A percentile compares a stretch with the other conserved stretches of the same genome.
phyloP scores from a whole-genome alignment of 305 asterid genomes.

The Plantago coronopus region DNA sequence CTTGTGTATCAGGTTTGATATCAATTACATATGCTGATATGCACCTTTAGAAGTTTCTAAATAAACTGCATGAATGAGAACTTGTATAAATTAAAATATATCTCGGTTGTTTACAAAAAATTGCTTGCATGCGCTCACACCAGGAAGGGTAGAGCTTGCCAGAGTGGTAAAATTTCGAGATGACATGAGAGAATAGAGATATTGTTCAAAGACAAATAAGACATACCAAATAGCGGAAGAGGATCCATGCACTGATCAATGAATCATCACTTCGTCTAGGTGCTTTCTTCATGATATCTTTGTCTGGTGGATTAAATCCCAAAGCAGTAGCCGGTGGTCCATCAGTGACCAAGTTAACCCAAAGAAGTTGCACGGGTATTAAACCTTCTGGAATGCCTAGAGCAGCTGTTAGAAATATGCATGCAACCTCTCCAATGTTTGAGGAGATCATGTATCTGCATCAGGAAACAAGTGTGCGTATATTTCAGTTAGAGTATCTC shows the following conservation, averaged over 20 bases:
- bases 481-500: neutral
- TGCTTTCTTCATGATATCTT: conserved; percentile 76
- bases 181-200: no score
- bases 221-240: conserved; percentile 80
- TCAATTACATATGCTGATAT: neutral
- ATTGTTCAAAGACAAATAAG: no score
- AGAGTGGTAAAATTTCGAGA: no score
- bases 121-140: no score
- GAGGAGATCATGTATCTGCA: conserved; percentile 96
- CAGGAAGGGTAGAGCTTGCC: no score
- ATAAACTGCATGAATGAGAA: neutral
- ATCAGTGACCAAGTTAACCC: conserved; percentile 97
- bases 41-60: neutral
- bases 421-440: conserved; percentile 94
- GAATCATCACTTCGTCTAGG: conserved; percentile 94
- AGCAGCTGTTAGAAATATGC: conserved; percentile 88
- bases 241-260: conserved; percentile 88
- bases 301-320: conserved; percentile 95
- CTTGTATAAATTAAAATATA: no score
- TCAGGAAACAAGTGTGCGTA: neutral
- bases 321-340: conserved; percentile 96
- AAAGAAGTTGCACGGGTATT: conserved; percentile 95
- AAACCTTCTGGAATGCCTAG: conserved; percentile 95
- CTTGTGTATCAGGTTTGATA: no score
- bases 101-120: no score